Conservation (phyloP, 78 protist species). For the Protostelium mycophagum region DNA sequence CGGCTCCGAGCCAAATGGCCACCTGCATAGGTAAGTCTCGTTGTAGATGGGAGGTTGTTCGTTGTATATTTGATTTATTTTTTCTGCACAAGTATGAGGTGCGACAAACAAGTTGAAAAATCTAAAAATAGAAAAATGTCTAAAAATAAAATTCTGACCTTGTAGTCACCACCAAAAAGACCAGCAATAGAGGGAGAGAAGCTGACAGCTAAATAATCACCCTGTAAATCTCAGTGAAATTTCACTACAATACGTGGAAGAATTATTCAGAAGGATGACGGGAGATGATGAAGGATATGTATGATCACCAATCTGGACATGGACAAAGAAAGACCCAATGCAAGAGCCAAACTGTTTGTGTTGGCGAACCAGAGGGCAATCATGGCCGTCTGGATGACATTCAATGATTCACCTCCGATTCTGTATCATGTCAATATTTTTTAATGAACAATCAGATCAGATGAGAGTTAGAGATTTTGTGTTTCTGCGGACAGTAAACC, state of each 20-base stretch:
- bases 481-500: too few relatives aligned
- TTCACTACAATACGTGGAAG: background rate
- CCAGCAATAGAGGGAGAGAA: background rate
- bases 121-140: too few relatives aligned
- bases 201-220: constrained; percentile 3
- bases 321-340: background rate
- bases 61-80: too few relatives aligned
- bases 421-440: too few relatives aligned
- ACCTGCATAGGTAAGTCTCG: too few relatives aligned
- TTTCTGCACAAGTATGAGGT: too few relatives aligned
- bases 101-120: too few relatives aligned
- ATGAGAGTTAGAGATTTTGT: too few relatives aligned
- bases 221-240: constrained; percentile 5
- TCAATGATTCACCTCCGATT: background rate
- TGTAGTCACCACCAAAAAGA: background rate
- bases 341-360: background rate
- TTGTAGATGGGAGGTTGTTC: too few relatives aligned
- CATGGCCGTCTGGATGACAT: constrained; percentile 6
- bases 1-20: background rate
- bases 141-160: too few relatives aligned
- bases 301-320: constrained; percentile 4
- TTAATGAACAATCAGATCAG: too few relatives aligned
- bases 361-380: constrained; percentile 1
- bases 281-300: background rate
- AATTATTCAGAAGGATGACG: background rate